phyloP scores from a whole-genome alignment of 257 asterid species.

The Nicotiana noctiflora region DNA sequence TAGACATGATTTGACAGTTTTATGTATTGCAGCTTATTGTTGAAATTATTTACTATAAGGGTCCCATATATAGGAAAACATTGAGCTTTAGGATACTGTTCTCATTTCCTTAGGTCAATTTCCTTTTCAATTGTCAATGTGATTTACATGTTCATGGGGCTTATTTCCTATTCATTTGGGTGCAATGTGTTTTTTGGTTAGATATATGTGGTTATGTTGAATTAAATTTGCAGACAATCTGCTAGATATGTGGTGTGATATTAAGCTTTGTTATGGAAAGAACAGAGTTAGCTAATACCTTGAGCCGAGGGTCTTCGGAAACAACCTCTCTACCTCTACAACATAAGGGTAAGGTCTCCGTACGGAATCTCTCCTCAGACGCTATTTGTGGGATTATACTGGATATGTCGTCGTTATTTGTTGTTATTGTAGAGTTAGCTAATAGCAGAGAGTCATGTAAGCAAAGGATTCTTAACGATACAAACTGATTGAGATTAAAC shows the following conservation, averaged over 20 bases:
- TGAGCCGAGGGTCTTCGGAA: too few relatives aligned
- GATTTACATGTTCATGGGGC: neutral
- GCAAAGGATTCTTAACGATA: too few relatives aligned
- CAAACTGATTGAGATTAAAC: too few relatives aligned
- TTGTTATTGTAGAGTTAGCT: neutral
- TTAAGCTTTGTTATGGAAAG: neutral
- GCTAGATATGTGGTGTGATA: neutral
- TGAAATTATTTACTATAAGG: constrained; percentile 1
- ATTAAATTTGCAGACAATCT: neutral
- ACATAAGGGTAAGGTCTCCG: too few relatives aligned
- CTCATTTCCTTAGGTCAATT: neutral
- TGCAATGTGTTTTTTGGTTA: neutral
- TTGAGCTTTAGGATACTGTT: neutral
- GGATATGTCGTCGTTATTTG: too few relatives aligned
- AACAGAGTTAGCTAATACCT: neutral
- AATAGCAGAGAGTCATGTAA: neutral
- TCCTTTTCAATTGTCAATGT: neutral
- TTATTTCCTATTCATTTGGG: neutral
- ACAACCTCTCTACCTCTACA: too few relatives aligned
- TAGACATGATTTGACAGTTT: constrained; percentile 4
- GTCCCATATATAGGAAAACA: neutral
- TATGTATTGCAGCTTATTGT: neutral
- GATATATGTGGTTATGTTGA: neutral
- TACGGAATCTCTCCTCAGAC: too few relatives aligned
- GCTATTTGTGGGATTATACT: too few relatives aligned